phyloP scores from a whole-genome alignment of 331 rosid species.

The Pyrus hybrid region DNA sequence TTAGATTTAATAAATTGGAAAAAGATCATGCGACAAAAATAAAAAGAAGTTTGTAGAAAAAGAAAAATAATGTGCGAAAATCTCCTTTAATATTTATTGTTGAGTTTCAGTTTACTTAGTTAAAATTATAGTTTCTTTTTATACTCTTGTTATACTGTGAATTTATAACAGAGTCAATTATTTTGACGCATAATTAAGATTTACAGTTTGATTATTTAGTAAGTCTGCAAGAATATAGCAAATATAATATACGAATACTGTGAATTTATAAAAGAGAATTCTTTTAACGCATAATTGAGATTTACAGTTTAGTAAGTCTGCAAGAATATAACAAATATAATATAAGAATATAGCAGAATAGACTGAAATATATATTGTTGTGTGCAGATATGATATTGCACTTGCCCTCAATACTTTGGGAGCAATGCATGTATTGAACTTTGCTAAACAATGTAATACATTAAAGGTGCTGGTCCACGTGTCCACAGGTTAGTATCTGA shows the following conservation, averaged over 20 bases:
- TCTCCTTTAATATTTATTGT: not conserved
- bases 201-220: not conserved
- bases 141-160: not conserved
- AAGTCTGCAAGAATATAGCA: not conserved
- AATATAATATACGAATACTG: not conserved
- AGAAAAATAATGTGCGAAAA: too few relatives aligned
- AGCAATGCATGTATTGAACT: slow-evolving; percentile 42
- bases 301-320: not conserved
- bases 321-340: not conserved
- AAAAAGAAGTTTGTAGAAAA: too few relatives aligned
- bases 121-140: not conserved
- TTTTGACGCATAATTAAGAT: not conserved
- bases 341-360: not conserved
- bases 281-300: not conserved
- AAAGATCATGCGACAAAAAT: too few relatives aligned
- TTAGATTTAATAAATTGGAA: too few relatives aligned
- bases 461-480: slow-evolving; percentile 57
- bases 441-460: slow-evolving; percentile 43
- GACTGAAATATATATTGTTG: not conserved
- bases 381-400: slow-evolving; percentile 51
- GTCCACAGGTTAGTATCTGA: slow-evolving; percentile 54
- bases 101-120: not conserved
- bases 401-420: slow-evolving; percentile 58
- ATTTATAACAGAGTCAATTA: too few relatives aligned
- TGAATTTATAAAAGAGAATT: too few relatives aligned